Conservation (phyloP, 192 early-diverging fungal genomes). For the Coemansia sp. region DNA sequence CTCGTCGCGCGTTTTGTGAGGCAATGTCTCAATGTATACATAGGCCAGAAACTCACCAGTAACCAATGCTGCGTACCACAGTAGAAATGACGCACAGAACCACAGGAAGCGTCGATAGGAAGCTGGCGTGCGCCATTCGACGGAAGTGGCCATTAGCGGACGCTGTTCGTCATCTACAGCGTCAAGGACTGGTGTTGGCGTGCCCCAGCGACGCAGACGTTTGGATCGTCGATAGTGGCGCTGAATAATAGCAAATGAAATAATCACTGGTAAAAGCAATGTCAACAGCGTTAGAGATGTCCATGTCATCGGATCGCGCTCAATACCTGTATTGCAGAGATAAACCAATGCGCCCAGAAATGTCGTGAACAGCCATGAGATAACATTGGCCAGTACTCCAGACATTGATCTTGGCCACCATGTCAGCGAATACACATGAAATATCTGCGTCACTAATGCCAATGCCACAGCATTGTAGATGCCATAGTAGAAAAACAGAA, state of each 20-base stretch:
- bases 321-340: constrained; percentile 54
- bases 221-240: constrained; percentile 47
- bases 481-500: constrained; percentile 75
- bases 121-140: constrained; percentile 62
- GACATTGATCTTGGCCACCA: constrained; percentile 75
- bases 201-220: constrained; percentile 19
- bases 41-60: constrained; percentile 71
- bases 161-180: constrained; percentile 33
- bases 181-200: constrained; percentile 13
- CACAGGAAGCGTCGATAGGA: constrained; percentile 75
- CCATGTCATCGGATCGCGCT: constrained; percentile 64
- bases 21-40: constrained; percentile 57
- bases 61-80: constrained; percentile 65
- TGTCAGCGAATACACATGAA: constrained; percentile 74
- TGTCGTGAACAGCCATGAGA: constrained; percentile 67
- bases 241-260: constrained; percentile 62
- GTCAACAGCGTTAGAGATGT: constrained; percentile 69
- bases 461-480: constrained; percentile 72
- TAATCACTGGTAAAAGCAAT: constrained; percentile 66
- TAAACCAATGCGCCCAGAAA: constrained; percentile 61
- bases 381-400: constrained; percentile 61
- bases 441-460: constrained; percentile 72
- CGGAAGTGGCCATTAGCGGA: constrained; percentile 58
- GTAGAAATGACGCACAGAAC: constrained; percentile 70
- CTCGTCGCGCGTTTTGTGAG: constrained; percentile 61